Conservation (phyloP, 2,329 filamentous ascomycete species). For the Penicillium thymicola region DNA sequence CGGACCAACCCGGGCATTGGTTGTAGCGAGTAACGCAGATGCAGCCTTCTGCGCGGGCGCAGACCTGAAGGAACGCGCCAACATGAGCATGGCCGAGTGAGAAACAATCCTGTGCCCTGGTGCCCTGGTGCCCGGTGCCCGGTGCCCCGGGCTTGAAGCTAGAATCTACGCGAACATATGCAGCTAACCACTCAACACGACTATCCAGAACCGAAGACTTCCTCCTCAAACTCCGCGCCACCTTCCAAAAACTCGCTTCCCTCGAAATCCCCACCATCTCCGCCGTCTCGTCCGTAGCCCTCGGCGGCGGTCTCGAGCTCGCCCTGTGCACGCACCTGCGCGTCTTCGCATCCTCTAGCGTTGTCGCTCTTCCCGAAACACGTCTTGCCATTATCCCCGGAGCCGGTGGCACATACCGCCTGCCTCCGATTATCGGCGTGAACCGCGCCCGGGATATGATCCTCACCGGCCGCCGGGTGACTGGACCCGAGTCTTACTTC, state of each 20-base stretch:
- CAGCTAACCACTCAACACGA: neutral
- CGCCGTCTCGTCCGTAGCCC: conserved; percentile 77
- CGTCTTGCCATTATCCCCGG: conserved; percentile 91
- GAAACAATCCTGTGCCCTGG: conserved; percentile 26
- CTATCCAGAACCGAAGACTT: conserved; percentile 69
- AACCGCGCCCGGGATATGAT: conserved; percentile 84
- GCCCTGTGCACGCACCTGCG: conserved; percentile 87
- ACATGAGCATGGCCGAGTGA: conserved; percentile 75
- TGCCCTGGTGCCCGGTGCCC: neutral
- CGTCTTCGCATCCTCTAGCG: conserved; percentile 74
- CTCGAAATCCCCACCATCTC: conserved; percentile 89
- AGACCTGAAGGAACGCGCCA: conserved; percentile 82
- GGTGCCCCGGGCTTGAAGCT: neutral
- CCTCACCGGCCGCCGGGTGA: conserved; percentile 81
- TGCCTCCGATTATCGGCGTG: conserved; percentile 76
- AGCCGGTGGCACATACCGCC: conserved; percentile 85
- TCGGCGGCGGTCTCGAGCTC: conserved; percentile 91
- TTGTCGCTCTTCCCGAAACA: conserved; percentile 84
- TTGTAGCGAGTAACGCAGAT: conserved; percentile 82
- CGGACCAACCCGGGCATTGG: conserved; percentile 70
- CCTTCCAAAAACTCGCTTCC: conserved; percentile 67
- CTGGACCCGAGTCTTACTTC: conserved; percentile 83
- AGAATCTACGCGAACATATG: neutral
- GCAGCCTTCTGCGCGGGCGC: conserved; percentile 89
- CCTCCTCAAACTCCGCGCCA: conserved; percentile 70